Conservation (phyloP, 805 yeast genomes). For the Zygoascus bituminiphila region DNA sequence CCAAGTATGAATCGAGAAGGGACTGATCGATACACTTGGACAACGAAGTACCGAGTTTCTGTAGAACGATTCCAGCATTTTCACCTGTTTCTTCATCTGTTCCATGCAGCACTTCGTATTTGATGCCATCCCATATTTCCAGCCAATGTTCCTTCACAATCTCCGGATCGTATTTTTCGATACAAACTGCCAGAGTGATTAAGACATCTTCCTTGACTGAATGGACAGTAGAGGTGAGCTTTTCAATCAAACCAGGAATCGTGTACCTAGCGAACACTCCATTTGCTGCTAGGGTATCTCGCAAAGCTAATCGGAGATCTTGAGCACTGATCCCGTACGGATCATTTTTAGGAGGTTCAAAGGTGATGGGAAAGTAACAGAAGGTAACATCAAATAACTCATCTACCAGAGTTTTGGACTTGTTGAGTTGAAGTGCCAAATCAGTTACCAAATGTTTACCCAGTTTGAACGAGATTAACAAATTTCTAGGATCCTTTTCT, state of each 20-base stretch:
- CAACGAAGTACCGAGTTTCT: slow-evolving; percentile 36
- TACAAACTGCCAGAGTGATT: slow-evolving; percentile 49
- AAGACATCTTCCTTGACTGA: slow-evolving; percentile 59
- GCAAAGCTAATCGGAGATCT: slow-evolving; percentile 56
- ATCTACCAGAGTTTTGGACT: slow-evolving; percentile 37
- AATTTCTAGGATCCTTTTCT: slow-evolving; percentile 91
- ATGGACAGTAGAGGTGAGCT: slow-evolving; percentile 21
- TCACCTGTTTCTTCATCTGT: slow-evolving; percentile 40
- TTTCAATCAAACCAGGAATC: slow-evolving; percentile 61
- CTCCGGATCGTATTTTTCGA: slow-evolving; percentile 42
- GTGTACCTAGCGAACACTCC: slow-evolving; percentile 60
- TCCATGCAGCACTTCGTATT: slow-evolving; percentile 80
- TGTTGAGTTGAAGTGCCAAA: slow-evolving; percentile 24
- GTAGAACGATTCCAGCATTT: slow-evolving; percentile 39
- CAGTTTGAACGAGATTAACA: slow-evolving; percentile 59
- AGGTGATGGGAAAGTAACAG: slow-evolving; percentile 95
- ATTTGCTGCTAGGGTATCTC: slow-evolving; percentile 55
- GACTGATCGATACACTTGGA: slow-evolving; percentile 30
- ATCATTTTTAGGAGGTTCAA: slow-evolving; percentile 83
- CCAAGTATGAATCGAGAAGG: slow-evolving; percentile 32
- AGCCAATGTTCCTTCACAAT: slow-evolving; percentile 56
- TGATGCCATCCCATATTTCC: slow-evolving; percentile 77
- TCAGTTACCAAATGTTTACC: slow-evolving; percentile 39
- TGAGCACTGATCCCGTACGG: slow-evolving; percentile 73
- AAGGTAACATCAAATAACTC: slow-evolving; percentile 81